Evolutionary conservation across 306 rosid genomes (phyloP), one percentile per base, ranked within the genome.

Genomic region (Ochetophila trinervis): DNA sequence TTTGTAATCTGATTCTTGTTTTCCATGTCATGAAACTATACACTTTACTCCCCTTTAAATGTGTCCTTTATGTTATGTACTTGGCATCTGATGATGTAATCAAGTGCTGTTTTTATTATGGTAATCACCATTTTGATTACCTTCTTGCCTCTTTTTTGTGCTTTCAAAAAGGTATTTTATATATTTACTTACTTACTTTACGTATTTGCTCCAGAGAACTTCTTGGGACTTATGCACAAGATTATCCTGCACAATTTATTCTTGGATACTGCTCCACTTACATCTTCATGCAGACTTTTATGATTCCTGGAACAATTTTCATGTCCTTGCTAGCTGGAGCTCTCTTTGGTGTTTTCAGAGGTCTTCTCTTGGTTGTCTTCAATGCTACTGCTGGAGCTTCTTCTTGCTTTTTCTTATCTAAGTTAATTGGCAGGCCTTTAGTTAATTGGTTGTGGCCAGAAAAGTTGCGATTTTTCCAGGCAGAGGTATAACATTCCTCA

Each of bases 281-380:
- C 82, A 93, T 93, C 72, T 93, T 93, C 79, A 93, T 93, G 98
- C 98, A 93, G 81, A 93, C 97, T 6, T 93, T 93, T 70, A 93
- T 93, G 97, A 93, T 93, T 80, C 97, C 98, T 0, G 97, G 98
- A 57, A 93, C 98, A 36, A 86, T 93, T 67, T 93, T 93, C 80
- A 84, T 93, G 97, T 93, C 98, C 53, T 81, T 93, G 74, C 80
- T 93, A n/a, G 98, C 96, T 54, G 98, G 98, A 70, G 97, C 98
- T 32, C 97, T 93, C 56, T 93, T 93, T 63, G 97, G 97, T 63
- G 91, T 84, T 45, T 19, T 83, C 17, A 80, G 77, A 73, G 98
- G 98, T 19, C 79, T 93, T 79, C 15, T 87, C 30, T 79, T 93
- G 57, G 98, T 93, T 67, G 88, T 87, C 69, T 86, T 86, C 71